Evolutionary conservation across 768 basidiomycete genomes (phyloP).

Genomic region (Boletus patriciae): DNA sequence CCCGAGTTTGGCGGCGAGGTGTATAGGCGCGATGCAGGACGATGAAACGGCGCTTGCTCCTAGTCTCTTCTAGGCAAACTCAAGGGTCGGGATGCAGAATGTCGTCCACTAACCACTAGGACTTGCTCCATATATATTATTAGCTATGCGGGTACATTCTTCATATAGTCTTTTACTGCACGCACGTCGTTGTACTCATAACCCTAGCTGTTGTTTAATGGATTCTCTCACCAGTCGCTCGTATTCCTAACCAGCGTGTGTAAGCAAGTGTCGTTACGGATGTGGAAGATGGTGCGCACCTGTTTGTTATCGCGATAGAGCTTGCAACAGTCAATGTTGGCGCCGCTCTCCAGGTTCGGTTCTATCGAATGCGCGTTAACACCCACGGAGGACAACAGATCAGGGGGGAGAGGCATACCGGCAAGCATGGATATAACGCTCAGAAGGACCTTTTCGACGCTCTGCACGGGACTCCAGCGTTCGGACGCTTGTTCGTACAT

Average conservation of each 20-base stretch:
- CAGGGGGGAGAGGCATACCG: conserved; percentile 46
- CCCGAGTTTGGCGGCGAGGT: conserved; percentile 42
- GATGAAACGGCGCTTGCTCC: conserved; percentile 1
- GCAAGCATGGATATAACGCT: conserved; percentile 98
- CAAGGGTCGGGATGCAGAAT: no score
- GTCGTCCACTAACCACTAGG: no score
- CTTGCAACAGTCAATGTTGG: conserved; percentile 97
- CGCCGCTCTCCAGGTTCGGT: conserved; percentile 96
- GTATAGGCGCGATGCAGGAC: conserved; percentile 41
- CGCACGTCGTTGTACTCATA: conserved; percentile 39
- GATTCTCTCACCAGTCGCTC: conserved; percentile 82
- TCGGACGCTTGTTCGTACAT: conserved; percentile 96
- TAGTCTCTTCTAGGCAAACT: no score
- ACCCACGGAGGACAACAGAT: not conserved
- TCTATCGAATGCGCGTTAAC: conserved; percentile 44
- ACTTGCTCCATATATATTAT: not conserved
- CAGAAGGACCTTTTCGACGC: conserved; percentile 93
- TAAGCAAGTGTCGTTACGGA: not conserved
- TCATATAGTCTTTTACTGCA: conserved; percentile 19
- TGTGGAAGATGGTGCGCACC: conserved; percentile 30
- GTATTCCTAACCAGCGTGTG: conserved; percentile 59
- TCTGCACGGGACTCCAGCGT: conserved; percentile 98
- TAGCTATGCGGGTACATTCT: conserved; percentile 9
- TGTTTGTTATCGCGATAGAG: conserved; percentile 85
- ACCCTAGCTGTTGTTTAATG: conserved; percentile 82